phyloP scores from a whole-genome alignment of 805 yeast genomes.

The Candida namnaoensis region DNA sequence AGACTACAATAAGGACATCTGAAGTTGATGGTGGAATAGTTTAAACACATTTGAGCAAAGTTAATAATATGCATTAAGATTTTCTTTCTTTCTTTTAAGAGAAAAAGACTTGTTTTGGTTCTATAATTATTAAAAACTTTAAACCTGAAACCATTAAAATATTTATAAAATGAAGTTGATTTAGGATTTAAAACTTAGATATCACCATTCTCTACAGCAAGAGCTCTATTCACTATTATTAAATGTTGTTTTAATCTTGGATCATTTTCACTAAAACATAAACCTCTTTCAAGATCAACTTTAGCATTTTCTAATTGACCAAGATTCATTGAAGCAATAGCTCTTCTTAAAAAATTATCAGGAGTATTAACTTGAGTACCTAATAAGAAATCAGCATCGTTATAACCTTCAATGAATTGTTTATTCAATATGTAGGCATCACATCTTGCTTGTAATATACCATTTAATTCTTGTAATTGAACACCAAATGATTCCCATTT shows the following conservation, averaged over 20 bases:
- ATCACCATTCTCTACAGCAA: conserved; percentile 56
- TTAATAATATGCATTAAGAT: too few relatives aligned
- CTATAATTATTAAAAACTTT: too few relatives aligned
- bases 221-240: conserved; percentile 34
- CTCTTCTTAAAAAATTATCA: conserved; percentile 66
- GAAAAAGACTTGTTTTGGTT: too few relatives aligned
- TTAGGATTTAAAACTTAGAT: neutral
- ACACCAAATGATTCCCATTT: conserved; percentile 70
- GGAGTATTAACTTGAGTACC: conserved; percentile 31
- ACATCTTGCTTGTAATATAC: conserved; percentile 61
- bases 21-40: too few relatives aligned
- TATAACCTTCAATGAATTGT: conserved; percentile 48
- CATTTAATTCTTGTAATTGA: conserved; percentile 58
- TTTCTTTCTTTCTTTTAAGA: too few relatives aligned
- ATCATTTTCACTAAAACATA: conserved; percentile 51
- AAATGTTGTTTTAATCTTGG: conserved; percentile 39
- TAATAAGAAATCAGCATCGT: conserved; percentile 48
- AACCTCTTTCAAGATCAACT: conserved; percentile 64
- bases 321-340: conserved; percentile 52
- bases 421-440: conserved; percentile 56
- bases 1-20: too few relatives aligned
- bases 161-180: too few relatives aligned
- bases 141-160: too few relatives aligned
- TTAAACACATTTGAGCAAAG: too few relatives aligned
- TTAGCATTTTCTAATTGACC: conserved; percentile 57